phyloP scores from a whole-genome alignment of 2,329 filamentous ascomycete species.

The Cyphellophora europaea region DNA sequence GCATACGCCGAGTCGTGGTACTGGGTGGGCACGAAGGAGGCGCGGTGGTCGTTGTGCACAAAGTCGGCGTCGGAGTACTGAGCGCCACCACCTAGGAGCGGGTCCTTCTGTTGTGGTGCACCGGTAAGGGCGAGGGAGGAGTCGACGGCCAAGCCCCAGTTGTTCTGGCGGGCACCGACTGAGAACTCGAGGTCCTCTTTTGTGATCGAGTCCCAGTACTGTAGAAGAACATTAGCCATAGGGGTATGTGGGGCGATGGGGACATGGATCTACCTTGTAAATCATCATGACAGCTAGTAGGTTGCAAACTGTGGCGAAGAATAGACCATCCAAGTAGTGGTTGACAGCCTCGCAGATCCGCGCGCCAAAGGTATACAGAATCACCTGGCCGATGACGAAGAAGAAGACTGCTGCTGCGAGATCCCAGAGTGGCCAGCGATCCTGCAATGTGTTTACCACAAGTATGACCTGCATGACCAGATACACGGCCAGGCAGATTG shows the following conservation, averaged over 20 bases:
- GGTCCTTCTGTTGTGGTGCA: neutral
- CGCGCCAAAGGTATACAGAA: slow-evolving; percentile 82
- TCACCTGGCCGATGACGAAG: slow-evolving; percentile 83
- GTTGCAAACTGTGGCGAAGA: slow-evolving; percentile 91
- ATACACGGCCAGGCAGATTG: slow-evolving; percentile 76
- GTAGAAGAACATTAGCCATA: slow-evolving; percentile 22
- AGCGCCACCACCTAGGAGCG: no score
- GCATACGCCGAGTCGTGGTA: neutral
- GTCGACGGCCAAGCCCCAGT: no score
- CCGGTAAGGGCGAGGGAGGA: no score
- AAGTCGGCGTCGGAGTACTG: neutral
- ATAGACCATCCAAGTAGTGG: slow-evolving; percentile 90
- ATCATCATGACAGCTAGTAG: slow-evolving; percentile 97
- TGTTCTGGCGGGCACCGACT: slow-evolving; percentile 88
- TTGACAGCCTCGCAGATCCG: slow-evolving; percentile 74
- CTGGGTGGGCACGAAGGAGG: neutral
- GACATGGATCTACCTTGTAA: slow-evolving; percentile 65
- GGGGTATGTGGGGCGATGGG: slow-evolving; percentile 1
- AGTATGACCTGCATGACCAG: slow-evolving; percentile 79
- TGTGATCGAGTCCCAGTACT: slow-evolving; percentile 99
- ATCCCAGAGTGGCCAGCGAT: slow-evolving; percentile 90
- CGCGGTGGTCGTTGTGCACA: neutral
- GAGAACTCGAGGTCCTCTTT: slow-evolving; percentile 97
- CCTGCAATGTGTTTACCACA: slow-evolving; percentile 80
- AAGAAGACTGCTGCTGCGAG: slow-evolving; percentile 86